Conservation (phyloP, 176 grass and related monocot genomes). For the Echinochloa phyllopogon region DNA sequence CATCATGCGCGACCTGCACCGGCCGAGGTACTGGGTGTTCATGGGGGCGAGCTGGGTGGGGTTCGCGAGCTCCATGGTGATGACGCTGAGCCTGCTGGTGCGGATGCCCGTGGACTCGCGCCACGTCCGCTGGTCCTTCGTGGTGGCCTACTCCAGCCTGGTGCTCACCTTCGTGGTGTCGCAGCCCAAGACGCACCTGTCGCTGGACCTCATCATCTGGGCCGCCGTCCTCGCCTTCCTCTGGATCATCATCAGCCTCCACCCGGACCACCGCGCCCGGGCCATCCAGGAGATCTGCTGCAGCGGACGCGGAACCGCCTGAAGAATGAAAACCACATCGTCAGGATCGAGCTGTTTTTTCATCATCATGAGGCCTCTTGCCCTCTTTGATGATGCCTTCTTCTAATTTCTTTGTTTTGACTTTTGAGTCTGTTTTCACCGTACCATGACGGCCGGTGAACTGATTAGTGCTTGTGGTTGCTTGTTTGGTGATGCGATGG, state of each 20-base stretch:
- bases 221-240: slow-evolving; percentile 44
- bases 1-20: slow-evolving; percentile 64
- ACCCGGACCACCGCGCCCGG: slow-evolving; percentile 22
- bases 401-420: neutral
- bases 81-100: slow-evolving; percentile 63
- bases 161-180: slow-evolving; percentile 62
- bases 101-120: slow-evolving; percentile 42
- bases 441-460: neutral
- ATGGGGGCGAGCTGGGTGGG: slow-evolving; percentile 55
- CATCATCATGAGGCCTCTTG: neutral
- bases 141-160: slow-evolving; percentile 59
- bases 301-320: neutral
- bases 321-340: neutral
- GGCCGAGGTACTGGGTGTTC: slow-evolving; percentile 48
- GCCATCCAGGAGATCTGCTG: slow-evolving; percentile 36
- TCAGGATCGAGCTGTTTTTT: neutral
- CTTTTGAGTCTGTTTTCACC: neutral
- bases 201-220: slow-evolving; percentile 52
- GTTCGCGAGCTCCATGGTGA: slow-evolving; percentile 56
- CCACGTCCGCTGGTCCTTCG: slow-evolving; percentile 57
- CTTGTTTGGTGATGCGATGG: neutral
- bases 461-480: neutral
- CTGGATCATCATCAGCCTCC: slow-evolving; percentile 40
- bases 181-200: slow-evolving; percentile 48
- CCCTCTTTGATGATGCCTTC: neutral